Percentiles rank a stretch among this genome's conserved stretches.
Evolutionary conservation across 2,329 filamentous ascomycete genomes (phyloP).

Genomic region (Magnaporthiopsis rhizophila): DNA sequence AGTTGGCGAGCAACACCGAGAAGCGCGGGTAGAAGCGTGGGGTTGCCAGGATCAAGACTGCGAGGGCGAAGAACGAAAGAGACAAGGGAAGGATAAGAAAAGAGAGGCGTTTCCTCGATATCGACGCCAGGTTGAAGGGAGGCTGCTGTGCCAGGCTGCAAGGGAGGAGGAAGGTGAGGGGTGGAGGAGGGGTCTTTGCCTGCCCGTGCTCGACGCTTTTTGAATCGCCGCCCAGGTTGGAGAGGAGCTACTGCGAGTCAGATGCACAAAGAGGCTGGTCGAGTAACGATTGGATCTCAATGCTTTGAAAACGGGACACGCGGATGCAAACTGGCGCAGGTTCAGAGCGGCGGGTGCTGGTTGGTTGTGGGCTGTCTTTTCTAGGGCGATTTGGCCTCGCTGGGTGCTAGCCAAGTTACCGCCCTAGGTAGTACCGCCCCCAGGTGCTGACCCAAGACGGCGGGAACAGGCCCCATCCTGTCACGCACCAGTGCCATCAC

Average conservation of each 20-base stretch:
- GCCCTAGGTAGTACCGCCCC: too few species aligned
- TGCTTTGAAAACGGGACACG: neutral
- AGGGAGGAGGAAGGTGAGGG: neutral
- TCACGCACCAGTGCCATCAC: constrained; percentile 16
- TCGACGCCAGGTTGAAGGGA: constrained; percentile 29
- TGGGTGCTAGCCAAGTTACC: too few species aligned
- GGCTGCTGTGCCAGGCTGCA: neutral
- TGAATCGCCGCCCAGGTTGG: neutral
- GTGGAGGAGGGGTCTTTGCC: neutral
- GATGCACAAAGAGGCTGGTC: neutral
- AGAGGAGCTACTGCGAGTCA: neutral
- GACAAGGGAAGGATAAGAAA: constrained; percentile 37
- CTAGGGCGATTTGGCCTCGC: neutral
- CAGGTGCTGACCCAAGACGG: too few species aligned
- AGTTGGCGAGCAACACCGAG: constrained; percentile 46
- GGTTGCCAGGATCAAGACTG: constrained; percentile 59
- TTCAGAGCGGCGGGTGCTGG: neutral
- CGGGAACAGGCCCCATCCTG: too few species aligned
- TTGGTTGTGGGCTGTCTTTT: neutral
- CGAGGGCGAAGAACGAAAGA: constrained; percentile 47
- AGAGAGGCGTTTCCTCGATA: constrained; percentile 15
- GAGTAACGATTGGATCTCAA: neutral
- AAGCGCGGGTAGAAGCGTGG: constrained; percentile 52
- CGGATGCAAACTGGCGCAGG: neutral
- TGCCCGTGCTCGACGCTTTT: neutral